phyloP scores from a whole-genome alignment of 805 yeast genomes.

The Ogataea degrootiae region DNA sequence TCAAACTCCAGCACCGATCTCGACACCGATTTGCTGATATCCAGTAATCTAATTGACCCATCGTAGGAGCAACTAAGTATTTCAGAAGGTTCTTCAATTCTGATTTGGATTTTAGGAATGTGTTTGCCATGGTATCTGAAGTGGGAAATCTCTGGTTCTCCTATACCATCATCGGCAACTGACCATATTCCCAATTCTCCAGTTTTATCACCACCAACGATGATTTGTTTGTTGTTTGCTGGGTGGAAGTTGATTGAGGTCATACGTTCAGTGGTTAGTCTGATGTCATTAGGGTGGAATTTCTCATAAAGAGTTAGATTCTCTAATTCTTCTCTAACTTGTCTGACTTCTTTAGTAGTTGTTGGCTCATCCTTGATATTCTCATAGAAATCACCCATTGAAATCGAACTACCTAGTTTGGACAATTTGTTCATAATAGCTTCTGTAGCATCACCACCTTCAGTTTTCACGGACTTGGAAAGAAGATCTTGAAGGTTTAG shows the following conservation, averaged over 20 bases:
- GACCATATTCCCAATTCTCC: conserved; percentile 92
- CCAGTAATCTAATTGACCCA: conserved; percentile 75
- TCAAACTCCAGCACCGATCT: conserved; percentile 55
- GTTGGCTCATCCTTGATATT: conserved; percentile 35
- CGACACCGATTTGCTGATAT: conserved; percentile 56
- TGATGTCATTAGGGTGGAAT: conserved; percentile 66
- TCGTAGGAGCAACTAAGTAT: conserved; percentile 78
- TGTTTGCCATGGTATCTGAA: conserved; percentile 75
- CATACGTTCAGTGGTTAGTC: conserved; percentile 67
- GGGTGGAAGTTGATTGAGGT: conserved; percentile 79
- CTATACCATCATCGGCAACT: conserved; percentile 40
- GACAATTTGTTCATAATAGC: conserved; percentile 29
- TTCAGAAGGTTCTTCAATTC: conserved; percentile 45
- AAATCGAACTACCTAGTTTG: conserved; percentile 46
- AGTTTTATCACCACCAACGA: conserved; percentile 84
- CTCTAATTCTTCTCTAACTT: conserved; percentile 50
- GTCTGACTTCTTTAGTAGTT: conserved; percentile 39
- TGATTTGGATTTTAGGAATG: conserved; percentile 50
- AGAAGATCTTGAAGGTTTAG: conserved; percentile 54
- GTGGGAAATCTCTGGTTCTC: conserved; percentile 51
- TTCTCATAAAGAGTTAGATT: conserved; percentile 46
- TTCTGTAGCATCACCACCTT: conserved; percentile 23
- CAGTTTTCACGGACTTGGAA: conserved; percentile 23
- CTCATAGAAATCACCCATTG: conserved; percentile 70
- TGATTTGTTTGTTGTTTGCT: conserved; percentile 49